Evolutionary conservation across 2,329 filamentous ascomycete species (phyloP), one percentile per base, ranked within the genome.

Genomic region (Zalaria obscura): DNA sequence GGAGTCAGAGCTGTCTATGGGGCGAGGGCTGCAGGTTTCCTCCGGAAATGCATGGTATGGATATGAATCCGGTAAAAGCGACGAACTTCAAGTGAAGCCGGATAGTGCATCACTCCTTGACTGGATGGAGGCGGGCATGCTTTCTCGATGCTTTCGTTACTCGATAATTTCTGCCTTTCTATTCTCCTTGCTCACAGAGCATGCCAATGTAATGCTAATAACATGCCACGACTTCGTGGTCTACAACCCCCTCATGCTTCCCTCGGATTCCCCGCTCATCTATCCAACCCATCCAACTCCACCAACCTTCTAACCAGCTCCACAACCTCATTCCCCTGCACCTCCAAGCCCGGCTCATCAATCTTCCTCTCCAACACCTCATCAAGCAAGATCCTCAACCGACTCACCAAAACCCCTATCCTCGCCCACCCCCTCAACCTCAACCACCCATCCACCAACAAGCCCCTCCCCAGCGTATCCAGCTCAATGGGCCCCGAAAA

Each of bases 371-470:
- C 82, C 53, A 98, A 74, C 46, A 93, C 70, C 49, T 80, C 76
- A 64, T 98, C 91, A 41, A 98, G 70, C 78, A 96, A 83, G 43
- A 78, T 78, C 47, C 91, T 73, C 50, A 98, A 62, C 47, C 89
- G 71, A 36, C 81, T 83, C 3, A 94, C 81, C 50, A 98, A 61
- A 8, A 96, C 89, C 27, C 89, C 91, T 48, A 98, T 91, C 37
- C 91, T 75, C 1, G 91, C 89, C 91, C 91, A 98, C 1, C 91
- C 91, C 25, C 86, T 73, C 28, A 98, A 65, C 31, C 75, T 61
- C 29, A 96, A 67, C 91, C 89, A 96, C 40, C 85, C 87, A 62
- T 96, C 91, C 3, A 98, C 84, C 3, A 95, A 67, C 11, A 98
- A 65, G 0, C 91, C 91, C 25, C 88, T 71, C 4, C 89, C 89